These are phyloP conservation scores for Striga hermonthica DNA, from an alignment of 305 asterid genomes.

Conservation along the genomic window DNA sequence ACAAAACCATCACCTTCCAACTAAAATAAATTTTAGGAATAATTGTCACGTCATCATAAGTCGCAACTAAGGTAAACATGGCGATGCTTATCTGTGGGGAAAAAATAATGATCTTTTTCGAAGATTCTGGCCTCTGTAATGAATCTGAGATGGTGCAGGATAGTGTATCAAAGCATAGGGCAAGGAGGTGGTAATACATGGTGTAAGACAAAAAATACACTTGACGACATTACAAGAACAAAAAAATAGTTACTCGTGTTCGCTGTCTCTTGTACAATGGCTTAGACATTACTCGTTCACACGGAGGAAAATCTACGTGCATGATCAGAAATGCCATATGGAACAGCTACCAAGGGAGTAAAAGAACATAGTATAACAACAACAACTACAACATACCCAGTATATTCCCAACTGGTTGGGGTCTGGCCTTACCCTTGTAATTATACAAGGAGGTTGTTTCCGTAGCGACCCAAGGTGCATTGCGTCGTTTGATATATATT, in stretches of 20 bases:
- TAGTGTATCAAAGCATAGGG: neutral
- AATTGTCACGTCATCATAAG: too few species aligned
- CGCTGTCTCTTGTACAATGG: neutral
- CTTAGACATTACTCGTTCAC: slow-evolving; percentile 16
- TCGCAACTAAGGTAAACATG: too few species aligned
- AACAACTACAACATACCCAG: too few species aligned
- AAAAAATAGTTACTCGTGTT: neutral
- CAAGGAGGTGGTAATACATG: neutral
- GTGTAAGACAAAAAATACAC: slow-evolving; percentile 8
- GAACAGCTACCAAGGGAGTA: slow-evolving; percentile 5
- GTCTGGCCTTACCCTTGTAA: too few species aligned
- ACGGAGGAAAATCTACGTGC: slow-evolving; percentile 23
- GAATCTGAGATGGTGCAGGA: slow-evolving; percentile 21
- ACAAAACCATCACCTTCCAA: too few species aligned
- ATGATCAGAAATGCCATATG: slow-evolving; percentile 11
- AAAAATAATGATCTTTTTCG: too few species aligned
- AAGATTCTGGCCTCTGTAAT: slow-evolving; percentile 1
- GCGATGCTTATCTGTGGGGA: too few species aligned
- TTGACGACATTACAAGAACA: neutral
- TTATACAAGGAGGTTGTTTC: too few species aligned
- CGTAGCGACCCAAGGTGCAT: too few species aligned
- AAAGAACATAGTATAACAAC: neutral
- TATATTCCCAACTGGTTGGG: too few species aligned
- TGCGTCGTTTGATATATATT: too few species aligned
- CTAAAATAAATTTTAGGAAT: too few species aligned